These are phyloP conservation scores for Bimuria novae-zelandiae DNA, from an alignment of 2,329 filamentous ascomycete genomes.

Conservation along the genomic window DNA sequence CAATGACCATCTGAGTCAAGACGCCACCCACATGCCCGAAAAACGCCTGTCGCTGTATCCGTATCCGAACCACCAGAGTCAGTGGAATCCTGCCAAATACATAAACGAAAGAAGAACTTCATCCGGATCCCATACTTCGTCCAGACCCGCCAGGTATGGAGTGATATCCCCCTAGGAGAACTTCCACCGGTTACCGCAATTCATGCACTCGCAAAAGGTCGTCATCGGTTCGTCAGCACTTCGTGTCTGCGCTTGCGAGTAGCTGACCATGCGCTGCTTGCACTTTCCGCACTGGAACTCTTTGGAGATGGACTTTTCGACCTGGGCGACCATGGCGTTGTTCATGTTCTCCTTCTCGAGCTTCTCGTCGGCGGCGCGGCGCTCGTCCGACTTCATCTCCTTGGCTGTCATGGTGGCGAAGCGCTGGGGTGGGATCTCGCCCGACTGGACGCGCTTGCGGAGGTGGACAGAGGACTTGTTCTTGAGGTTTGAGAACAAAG, in stretches of 20 bases:
- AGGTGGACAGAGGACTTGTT: slow-evolving; percentile 83
- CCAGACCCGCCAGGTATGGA: too few relatives aligned
- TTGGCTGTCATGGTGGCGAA: slow-evolving; percentile 89
- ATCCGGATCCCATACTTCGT: background rate
- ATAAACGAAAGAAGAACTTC: too few relatives aligned
- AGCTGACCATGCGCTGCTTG: slow-evolving; percentile 90
- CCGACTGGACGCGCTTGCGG: slow-evolving; percentile 73
- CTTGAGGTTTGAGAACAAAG: slow-evolving; percentile 93
- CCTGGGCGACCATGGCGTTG: slow-evolving; percentile 92
- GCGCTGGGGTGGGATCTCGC: slow-evolving; percentile 69
- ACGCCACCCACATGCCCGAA: slow-evolving; percentile 11
- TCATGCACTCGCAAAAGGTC: slow-evolving; percentile 60
- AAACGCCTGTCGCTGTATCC: slow-evolving; percentile 1
- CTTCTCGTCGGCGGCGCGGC: slow-evolving; percentile 73
- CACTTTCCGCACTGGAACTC: slow-evolving; percentile 90
- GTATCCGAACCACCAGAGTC: background rate
- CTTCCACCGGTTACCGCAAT: slow-evolving; percentile 59
- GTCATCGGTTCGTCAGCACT: slow-evolving; percentile 88
- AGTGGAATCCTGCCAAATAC: too few relatives aligned
- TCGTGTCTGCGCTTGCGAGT: slow-evolving; percentile 93
- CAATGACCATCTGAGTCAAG: background rate
- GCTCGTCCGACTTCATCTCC: slow-evolving; percentile 86
- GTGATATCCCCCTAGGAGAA: slow-evolving; percentile 42
- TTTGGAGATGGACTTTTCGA: slow-evolving; percentile 86
- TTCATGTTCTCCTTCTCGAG: slow-evolving; percentile 94